These are phyloP conservation scores for Penicillium cosmopolitanum DNA, from an alignment of 495 filamentous ascomycete species.

Conservation along the genomic window DNA sequence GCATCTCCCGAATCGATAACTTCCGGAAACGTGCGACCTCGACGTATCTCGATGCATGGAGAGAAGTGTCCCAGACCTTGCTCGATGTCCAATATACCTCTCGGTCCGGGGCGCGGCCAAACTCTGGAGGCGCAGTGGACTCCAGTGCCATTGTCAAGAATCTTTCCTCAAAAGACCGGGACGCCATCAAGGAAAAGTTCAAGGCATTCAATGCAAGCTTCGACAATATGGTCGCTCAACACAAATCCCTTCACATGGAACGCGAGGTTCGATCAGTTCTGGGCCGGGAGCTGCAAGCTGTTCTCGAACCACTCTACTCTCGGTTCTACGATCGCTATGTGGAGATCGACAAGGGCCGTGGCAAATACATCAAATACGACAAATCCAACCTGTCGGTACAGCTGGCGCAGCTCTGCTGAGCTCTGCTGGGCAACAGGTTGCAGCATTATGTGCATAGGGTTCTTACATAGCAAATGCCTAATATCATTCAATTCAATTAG, in stretches of 20 bases:
- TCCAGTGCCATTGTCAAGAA: slow-evolving; percentile 81
- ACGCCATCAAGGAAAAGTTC: slow-evolving; percentile 96
- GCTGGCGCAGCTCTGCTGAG: slow-evolving; percentile 43
- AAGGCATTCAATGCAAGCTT: slow-evolving; percentile 87
- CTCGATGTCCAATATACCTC: slow-evolving; percentile 93
- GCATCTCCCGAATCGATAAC: slow-evolving; percentile 67
- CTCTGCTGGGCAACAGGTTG: too few species aligned
- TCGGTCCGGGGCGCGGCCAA: slow-evolving; percentile 61
- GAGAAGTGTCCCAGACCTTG: slow-evolving; percentile 79
- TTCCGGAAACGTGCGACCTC: slow-evolving; percentile 86
- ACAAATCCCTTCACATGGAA: slow-evolving; percentile 83
- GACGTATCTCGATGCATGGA: slow-evolving; percentile 86
- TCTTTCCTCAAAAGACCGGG: slow-evolving; percentile 85
- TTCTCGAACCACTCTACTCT: slow-evolving; percentile 92
- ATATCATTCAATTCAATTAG: background rate
- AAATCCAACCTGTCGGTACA: slow-evolving; percentile 62
- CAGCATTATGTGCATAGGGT: background rate
- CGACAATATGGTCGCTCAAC: slow-evolving; percentile 80
- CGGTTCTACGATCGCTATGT: slow-evolving; percentile 98
- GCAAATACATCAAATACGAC: slow-evolving; percentile 97
- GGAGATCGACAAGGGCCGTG: slow-evolving; percentile 93
- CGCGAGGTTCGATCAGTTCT: slow-evolving; percentile 80
- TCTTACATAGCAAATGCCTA: slow-evolving; percentile 5
- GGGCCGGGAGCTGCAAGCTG: slow-evolving; percentile 78
- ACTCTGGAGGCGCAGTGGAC: slow-evolving; percentile 69